Percentiles rank a stretch among this genome's conserved stretches.
Evolutionary conservation across 139 green algal species (phyloP).

Genomic region (Chlorella sp.): DNA sequence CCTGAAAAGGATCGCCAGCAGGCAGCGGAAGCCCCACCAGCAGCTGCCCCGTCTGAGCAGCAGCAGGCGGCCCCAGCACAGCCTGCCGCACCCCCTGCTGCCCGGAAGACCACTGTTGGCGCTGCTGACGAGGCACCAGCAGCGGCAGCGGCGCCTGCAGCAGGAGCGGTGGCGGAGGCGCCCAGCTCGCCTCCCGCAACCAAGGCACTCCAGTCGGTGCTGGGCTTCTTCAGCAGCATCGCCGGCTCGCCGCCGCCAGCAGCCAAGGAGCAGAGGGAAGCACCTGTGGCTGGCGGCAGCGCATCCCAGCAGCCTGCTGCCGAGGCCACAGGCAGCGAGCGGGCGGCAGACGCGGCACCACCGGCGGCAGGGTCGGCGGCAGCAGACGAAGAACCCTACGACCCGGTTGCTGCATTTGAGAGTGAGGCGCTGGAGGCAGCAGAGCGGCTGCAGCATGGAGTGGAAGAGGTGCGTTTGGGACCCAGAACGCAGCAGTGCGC

Average conservation of each 20-base stretch:
- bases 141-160: not conserved
- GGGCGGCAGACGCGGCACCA: not conserved
- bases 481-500: no score
- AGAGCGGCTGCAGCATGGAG: constrained; percentile 1
- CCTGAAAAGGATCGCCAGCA: no score
- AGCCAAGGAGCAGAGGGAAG: no score
- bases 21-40: no score
- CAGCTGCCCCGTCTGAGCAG: no score
- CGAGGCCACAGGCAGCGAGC: no score
- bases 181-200: not conserved
- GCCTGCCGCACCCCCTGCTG: no score
- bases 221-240: constrained; percentile 2
- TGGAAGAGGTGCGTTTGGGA: constrained; percentile 22
- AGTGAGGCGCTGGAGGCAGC: constrained; percentile 23
- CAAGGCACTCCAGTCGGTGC: not conserved
- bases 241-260: no score
- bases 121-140: no score
- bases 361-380: not conserved
- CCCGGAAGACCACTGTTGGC: no score
- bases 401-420: constrained; percentile 11
- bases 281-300: not conserved
- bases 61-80: no score
- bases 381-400: not conserved
- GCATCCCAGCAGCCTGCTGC: not conserved
- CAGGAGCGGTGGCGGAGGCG: not conserved